A percentile compares a stretch with the other conserved stretches of the same genome.
phyloP scores from a whole-genome alignment of 1,284 basidiomycete genomes.

The Lignosus rhinocerotis region DNA sequence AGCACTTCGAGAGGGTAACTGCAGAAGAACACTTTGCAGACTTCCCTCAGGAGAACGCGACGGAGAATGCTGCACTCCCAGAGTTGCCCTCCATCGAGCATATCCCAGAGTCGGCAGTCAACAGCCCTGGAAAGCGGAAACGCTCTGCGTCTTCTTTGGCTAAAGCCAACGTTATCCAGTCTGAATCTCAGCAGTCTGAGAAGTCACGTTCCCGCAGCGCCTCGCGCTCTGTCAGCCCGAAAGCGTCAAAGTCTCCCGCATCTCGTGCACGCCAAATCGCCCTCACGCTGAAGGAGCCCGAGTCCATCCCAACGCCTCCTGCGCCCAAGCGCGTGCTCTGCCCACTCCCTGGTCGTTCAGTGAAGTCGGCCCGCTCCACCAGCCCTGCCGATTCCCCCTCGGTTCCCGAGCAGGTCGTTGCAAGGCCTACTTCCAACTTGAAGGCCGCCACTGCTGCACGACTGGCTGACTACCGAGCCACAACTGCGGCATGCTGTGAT shows the following conservation, averaged over 20 bases:
- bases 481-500: background rate
- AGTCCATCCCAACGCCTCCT: background rate
- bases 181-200: background rate
- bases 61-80: background rate
- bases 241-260: background rate
- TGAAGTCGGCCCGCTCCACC: background rate
- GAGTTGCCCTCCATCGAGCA: background rate
- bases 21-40: background rate
- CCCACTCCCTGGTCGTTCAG: slow-evolving; percentile 4
- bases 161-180: background rate
- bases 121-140: slow-evolving; percentile 6
- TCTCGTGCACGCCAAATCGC: background rate
- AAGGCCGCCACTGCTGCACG: background rate
- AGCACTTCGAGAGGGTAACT: background rate
- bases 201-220: background rate
- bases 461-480: background rate
- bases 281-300: background rate
- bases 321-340: background rate
- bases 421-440: background rate
- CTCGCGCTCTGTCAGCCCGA: background rate
- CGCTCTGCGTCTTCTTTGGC: background rate
- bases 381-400: background rate
- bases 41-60: background rate
- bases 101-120: background rate
- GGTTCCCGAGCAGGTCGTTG: background rate